phyloP scores from a whole-genome alignment of 2,329 filamentous ascomycete species.

The Erysiphe neolycopersici region DNA sequence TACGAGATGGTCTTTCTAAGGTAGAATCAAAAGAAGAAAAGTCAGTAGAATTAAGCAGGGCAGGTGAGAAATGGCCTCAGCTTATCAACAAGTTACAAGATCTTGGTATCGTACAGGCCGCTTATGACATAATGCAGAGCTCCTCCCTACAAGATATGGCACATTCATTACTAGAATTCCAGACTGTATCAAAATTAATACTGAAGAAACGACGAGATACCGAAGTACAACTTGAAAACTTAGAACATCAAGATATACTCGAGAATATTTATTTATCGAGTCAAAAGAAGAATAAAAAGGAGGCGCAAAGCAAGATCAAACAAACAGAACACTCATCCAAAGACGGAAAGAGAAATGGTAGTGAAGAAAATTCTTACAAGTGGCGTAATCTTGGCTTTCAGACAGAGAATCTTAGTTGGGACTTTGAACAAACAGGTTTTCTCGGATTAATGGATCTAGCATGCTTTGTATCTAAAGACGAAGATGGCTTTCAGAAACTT shows the following conservation, averaged over 20 bases:
- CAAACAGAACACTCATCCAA: background rate
- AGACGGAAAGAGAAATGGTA: slow-evolving; percentile 27
- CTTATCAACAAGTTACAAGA: slow-evolving; percentile 89
- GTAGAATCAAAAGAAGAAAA: slow-evolving; percentile 13
- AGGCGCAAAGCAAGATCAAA: background rate
- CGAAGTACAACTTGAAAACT: slow-evolving; percentile 55
- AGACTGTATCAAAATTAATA: slow-evolving; percentile 68
- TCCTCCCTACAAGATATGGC: slow-evolving; percentile 75
- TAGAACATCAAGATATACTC: slow-evolving; percentile 67
- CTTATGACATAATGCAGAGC: slow-evolving; percentile 84
- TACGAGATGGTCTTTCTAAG: slow-evolving; percentile 66
- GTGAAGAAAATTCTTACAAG: slow-evolving; percentile 63
- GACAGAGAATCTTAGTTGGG: slow-evolving; percentile 59
- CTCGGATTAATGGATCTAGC: slow-evolving; percentile 94
- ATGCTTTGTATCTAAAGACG: slow-evolving; percentile 76
- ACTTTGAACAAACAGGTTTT: slow-evolving; percentile 70
- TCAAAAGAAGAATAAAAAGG: slow-evolving; percentile 18
- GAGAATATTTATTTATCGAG: slow-evolving; percentile 55
- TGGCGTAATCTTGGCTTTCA: slow-evolving; percentile 85
- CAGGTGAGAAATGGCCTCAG: slow-evolving; percentile 59
- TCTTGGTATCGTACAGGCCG: slow-evolving; percentile 71
- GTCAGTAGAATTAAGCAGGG: slow-evolving; percentile 13
- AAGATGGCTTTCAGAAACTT: slow-evolving; percentile 79
- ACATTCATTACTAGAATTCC: slow-evolving; percentile 76
- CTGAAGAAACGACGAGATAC: slow-evolving; percentile 74